These are phyloP conservation scores for Astrephomene gubernaculifera DNA, from an alignment of 139 green algal genomes.

Conservation along the genomic window DNA sequence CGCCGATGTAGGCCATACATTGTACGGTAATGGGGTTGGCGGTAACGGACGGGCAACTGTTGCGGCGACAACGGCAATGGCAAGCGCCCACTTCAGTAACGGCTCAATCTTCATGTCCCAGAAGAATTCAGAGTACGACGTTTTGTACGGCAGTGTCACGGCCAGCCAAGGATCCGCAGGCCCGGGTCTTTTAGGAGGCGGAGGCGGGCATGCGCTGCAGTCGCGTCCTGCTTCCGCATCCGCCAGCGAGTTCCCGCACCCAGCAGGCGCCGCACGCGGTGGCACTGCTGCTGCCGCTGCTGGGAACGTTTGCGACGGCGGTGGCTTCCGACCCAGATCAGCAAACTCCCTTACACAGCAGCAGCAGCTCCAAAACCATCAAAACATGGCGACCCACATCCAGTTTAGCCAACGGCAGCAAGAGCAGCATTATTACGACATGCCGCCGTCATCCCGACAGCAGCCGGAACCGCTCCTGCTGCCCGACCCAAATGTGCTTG, in stretches of 20 bases:
- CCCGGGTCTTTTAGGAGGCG: neutral
- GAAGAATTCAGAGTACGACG: neutral
- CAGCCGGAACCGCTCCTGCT: neutral
- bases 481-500: neutral
- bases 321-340: conserved; percentile 10
- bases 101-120: conserved; percentile 12
- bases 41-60: neutral
- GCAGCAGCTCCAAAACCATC: neutral
- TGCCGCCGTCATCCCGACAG: neutral
- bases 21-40: no score
- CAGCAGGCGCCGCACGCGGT: neutral
- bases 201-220: neutral
- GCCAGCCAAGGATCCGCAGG: conserved; percentile 26
- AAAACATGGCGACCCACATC: neutral
- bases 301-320: neutral
- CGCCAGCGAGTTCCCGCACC: neutral
- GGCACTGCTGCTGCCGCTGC: neutral
- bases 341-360: neutral
- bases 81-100: neutral
- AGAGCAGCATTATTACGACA: no score
- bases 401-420: neutral
- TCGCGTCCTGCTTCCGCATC: neutral
- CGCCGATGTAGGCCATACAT: no score
- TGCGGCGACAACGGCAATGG: neutral
- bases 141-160: neutral